These are phyloP conservation scores for Allium fistulosum DNA, from an alignment of 106 monocot genomes.

Conservation along the genomic window DNA sequence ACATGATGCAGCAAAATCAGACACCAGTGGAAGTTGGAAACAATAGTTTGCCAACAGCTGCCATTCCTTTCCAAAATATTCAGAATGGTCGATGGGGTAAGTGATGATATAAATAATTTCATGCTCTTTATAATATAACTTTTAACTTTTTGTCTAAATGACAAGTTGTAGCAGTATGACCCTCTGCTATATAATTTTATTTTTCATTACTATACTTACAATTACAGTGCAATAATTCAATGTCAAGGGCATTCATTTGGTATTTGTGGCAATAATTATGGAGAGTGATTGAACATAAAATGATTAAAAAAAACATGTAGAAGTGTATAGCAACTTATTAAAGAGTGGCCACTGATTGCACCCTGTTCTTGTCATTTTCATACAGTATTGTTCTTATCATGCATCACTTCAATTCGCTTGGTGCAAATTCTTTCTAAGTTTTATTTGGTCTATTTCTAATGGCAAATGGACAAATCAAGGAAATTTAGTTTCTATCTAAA, in stretches of 20 bases:
- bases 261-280: constrained; percentile 1
- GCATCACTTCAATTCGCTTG: not conserved
- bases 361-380: not conserved
- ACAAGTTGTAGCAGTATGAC: not conserved
- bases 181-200: too few species aligned
- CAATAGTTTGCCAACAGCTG: constrained; percentile 4
- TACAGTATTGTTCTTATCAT: constrained; percentile 6
- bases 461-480: not conserved
- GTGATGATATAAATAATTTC: not conserved
- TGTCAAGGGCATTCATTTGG: not conserved
- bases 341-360: not conserved
- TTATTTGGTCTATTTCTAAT: not conserved
- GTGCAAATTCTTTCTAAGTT: not conserved
- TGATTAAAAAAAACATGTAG: not conserved
- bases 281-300: not conserved
- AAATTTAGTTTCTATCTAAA: constrained; percentile 2
- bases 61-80: constrained; percentile 14
- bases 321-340: not conserved
- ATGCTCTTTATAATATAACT: not conserved
- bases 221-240: not conserved
- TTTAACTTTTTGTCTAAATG: not conserved
- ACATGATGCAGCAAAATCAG: constrained; percentile 33
- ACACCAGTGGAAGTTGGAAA: constrained; percentile 4
- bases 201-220: not conserved
- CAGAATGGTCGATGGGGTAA: constrained; percentile 13